phyloP scores from a whole-genome alignment of 306 rosid species.

The Abrus pulchellus region DNA sequence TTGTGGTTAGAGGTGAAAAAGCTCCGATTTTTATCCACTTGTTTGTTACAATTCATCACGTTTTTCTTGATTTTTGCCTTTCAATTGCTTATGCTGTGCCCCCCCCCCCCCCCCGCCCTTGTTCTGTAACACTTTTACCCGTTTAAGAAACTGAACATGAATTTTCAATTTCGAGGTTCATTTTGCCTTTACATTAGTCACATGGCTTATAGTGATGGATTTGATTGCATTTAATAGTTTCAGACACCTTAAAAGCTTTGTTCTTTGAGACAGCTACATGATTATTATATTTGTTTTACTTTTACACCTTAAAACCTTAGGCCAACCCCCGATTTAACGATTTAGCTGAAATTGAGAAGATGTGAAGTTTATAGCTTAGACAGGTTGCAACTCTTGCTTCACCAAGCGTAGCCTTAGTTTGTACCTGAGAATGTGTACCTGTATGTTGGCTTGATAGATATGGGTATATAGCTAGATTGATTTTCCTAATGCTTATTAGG shows the following conservation, averaged over 20 bases:
- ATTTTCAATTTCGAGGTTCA: conserved; percentile 14
- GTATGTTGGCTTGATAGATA: conserved; percentile 4
- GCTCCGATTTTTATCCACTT: neutral
- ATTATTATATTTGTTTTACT: neutral
- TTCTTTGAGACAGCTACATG: neutral
- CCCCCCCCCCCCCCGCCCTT: neutral
- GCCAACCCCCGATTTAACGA: neutral
- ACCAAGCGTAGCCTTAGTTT: neutral
- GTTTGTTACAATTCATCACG: neutral
- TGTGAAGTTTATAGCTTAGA: conserved; percentile 10
- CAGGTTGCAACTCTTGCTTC: neutral
- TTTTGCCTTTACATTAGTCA: conserved; percentile 16
- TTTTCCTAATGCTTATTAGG: neutral
- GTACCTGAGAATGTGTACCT: neutral
- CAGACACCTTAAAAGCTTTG: neutral
- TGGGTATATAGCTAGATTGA: conserved; percentile 2
- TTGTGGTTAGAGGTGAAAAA: conserved; percentile 29
- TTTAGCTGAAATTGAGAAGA: conserved; percentile 11
- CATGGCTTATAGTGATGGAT: conserved; percentile 9
- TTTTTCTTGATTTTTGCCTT: conserved; percentile 14
- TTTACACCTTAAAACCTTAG: neutral
- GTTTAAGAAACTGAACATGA: conserved; percentile 15
- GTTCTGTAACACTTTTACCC: conserved; percentile 1
- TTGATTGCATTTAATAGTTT: neutral
- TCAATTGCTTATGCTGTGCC: neutral